These are phyloP conservation scores for Rubia yunnanensis DNA, from an alignment of 257 asterid species.

Conservation along the genomic window DNA sequence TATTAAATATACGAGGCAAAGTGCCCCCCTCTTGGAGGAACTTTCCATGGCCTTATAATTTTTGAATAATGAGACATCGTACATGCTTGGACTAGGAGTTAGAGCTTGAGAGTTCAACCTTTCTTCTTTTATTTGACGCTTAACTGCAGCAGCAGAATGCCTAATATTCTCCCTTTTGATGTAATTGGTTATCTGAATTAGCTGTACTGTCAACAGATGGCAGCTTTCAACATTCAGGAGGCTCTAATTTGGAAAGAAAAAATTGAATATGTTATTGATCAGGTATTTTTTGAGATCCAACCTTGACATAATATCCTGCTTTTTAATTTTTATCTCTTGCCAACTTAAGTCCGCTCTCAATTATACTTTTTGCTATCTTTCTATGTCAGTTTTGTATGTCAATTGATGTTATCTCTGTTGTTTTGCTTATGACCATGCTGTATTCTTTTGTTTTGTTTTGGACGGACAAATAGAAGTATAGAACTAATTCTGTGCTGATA, in stretches of 20 bases:
- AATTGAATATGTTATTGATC: constrained; percentile 79
- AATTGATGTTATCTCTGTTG: background rate
- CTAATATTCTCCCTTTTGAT: background rate
- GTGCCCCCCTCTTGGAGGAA: background rate
- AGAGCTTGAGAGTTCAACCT: background rate
- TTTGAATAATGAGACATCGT: background rate
- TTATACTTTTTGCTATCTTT: background rate
- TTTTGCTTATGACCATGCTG: background rate
- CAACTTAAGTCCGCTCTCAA: background rate
- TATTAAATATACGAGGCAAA: background rate
- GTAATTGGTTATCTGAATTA: background rate
- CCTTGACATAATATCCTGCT: background rate
- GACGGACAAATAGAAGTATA: constrained; percentile 13
- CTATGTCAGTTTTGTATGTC: background rate
- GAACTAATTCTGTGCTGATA: constrained; percentile 22
- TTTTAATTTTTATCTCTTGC: background rate
- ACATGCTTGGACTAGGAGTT: background rate
- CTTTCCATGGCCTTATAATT: background rate
- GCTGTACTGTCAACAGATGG: constrained; percentile 56
- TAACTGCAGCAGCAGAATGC: background rate
- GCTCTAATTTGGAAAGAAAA: constrained; percentile 82
- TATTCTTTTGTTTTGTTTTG: constrained; percentile 11
- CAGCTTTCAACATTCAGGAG: constrained; percentile 94
- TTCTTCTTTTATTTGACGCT: background rate
- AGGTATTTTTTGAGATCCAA: constrained; percentile 35